Evolutionary conservation across 805 yeast species (phyloP), one percentile per base, ranked within the genome.

Genomic region (Wickerhamomyces pijperi): DNA sequence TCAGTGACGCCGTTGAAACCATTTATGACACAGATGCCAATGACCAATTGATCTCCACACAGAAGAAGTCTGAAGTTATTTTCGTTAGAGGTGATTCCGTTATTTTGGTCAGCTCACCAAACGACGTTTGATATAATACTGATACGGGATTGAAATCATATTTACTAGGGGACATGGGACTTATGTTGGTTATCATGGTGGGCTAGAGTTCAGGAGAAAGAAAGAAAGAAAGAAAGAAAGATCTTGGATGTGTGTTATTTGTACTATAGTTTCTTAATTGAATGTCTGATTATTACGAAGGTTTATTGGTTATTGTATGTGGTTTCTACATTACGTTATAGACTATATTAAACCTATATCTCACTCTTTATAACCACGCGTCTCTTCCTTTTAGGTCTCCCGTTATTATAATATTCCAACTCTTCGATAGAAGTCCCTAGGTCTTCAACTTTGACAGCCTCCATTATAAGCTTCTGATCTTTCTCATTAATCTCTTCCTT

Each of bases 71-170:
- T 15, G 95, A 85, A 40, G 84, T 92, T 87, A 78, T 92, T 34
- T 90, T 90, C 62, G 88, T 92, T 14, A 79, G 99, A 65, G 99
- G 99, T n/a, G 98, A 92, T 61, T 78, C 94, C 3, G 97, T 92
- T 34, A 85, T 94, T 37, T 70, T 88, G 49, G 79, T 92, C 39
- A 77, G 82, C 39, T 68, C 78, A 5, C 64, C 68, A 18, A 39
- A 56, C 21, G 56, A 55, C 9, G 59, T n/a, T n/a, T n/a, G n/a
- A n/a, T n/a, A n/a, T n/a, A n/a, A n/a, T n/a, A n/a, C n/a, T n/a
- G n/a, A n/a, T n/a, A n/a, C n/a, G n/a, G n/a, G n/a, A n/a, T n/a
- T n/a, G n/a, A n/a, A n/a, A n/a, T n/a, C n/a, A n/a, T n/a, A n/a
- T n/a, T n/a, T n/a, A n/a, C n/a, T n/a, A n/a, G n/a, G n/a, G n/a